Percentiles rank a stretch among this genome's conserved stretches.
Conservation (phyloP, 371 early-diverging fungal species). For the Apophysomyces ossiformis region DNA sequence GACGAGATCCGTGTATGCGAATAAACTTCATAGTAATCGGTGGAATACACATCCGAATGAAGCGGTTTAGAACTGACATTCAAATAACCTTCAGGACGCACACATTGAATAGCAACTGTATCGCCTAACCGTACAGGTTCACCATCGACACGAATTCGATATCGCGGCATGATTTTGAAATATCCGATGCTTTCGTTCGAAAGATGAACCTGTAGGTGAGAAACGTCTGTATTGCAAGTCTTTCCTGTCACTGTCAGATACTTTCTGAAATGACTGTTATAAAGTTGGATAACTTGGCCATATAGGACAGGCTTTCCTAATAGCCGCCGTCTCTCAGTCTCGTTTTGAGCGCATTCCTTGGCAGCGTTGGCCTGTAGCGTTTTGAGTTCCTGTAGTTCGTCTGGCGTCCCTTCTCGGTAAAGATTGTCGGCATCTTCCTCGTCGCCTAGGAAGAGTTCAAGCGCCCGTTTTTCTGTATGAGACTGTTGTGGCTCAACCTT, state of each 20-base stretch:
- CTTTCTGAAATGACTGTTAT: conserved; percentile 50
- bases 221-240: conserved; percentile 43
- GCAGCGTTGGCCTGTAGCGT: conserved; percentile 30
- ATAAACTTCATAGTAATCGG: conserved; percentile 35
- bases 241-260: conserved; percentile 54
- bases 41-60: conserved; percentile 26
- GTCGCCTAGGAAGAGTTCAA: conserved; percentile 33
- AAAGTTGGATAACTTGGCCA: conserved; percentile 57
- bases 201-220: conserved; percentile 47
- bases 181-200: conserved; percentile 45
- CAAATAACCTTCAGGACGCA: conserved; percentile 57
- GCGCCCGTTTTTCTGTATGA: conserved; percentile 28
- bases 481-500: conserved; percentile 44
- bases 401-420: conserved; percentile 28
- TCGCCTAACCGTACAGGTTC: conserved; percentile 59
- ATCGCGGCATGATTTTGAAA: conserved; percentile 61
- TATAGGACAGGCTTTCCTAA: conserved; percentile 55
- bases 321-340: conserved; percentile 41
- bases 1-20: conserved; percentile 38
- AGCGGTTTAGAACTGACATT: conserved; percentile 31
- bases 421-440: conserved; percentile 27
- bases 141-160: conserved; percentile 58
- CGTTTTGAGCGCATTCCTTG: conserved; percentile 44
- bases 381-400: conserved; percentile 32
- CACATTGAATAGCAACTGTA: conserved; percentile 54